A percentile compares a stretch with the other conserved stretches of the same genome.
Evolutionary conservation across 140 eudicot genomes (phyloP).

Genomic region (Ambrosia hybrid): DNA sequence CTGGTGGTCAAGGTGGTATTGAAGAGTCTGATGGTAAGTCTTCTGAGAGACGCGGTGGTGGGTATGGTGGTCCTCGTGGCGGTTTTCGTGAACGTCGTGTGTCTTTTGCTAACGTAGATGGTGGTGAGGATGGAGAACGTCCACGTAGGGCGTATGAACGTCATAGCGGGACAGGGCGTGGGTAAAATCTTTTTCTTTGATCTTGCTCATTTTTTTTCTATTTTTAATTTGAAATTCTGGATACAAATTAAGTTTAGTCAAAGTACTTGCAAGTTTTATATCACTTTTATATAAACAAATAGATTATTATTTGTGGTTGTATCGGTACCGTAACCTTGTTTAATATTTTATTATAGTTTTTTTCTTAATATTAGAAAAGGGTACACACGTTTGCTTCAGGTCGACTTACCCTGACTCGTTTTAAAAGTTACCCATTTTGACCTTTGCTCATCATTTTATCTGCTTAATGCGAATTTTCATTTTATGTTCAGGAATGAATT

Average conservation of each 20-base stretch:
- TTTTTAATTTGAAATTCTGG: too few relatives aligned
- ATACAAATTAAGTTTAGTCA: too few relatives aligned
- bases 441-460: not conserved
- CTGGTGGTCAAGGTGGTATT: too few relatives aligned
- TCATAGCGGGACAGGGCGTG: constrained; percentile 90
- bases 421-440: too few relatives aligned
- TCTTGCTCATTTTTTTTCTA: not conserved
- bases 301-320: too few relatives aligned
- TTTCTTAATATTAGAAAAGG: too few relatives aligned
- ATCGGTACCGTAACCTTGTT: too few relatives aligned
- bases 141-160: constrained; percentile 77
- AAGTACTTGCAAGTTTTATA: too few relatives aligned
- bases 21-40: constrained; percentile 62
- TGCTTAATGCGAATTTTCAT: not conserved
- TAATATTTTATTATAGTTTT: too few relatives aligned
- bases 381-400: too few relatives aligned
- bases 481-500: constrained; percentile 49
- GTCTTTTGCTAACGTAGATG: constrained; percentile 58
- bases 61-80: constrained; percentile 42
- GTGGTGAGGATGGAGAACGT: constrained; percentile 73
- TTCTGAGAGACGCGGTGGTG: constrained; percentile 60
- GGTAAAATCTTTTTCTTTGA: constrained; percentile 39
- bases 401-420: too few relatives aligned
- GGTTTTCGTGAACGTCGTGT: constrained; percentile 51
- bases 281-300: too few relatives aligned